These are phyloP conservation scores for Phytophthora palmivora DNA, from an alignment of 352 stramenopile species.

Conservation along the genomic window DNA sequence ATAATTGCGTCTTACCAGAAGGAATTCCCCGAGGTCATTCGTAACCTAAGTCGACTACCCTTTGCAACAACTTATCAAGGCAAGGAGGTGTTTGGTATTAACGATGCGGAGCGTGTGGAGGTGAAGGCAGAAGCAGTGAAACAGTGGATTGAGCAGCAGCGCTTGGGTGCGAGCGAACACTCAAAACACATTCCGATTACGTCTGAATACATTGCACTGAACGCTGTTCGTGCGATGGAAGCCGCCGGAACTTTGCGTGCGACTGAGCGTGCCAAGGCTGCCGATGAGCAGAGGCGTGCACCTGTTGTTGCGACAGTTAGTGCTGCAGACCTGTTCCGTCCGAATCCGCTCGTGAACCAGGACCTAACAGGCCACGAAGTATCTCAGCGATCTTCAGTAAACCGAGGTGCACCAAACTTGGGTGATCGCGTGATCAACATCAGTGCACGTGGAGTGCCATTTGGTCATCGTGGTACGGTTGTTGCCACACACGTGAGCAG, in stretches of 20 bases:
- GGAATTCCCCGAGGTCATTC: constrained; percentile 94
- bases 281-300: constrained; percentile 39
- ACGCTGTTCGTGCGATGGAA: constrained; percentile 95
- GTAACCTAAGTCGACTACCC: constrained; percentile 83
- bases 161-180: constrained; percentile 86
- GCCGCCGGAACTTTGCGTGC: constrained; percentile 68
- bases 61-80: constrained; percentile 92
- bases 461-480: constrained; percentile 97
- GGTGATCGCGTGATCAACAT: constrained; percentile 99
- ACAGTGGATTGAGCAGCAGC: constrained; percentile 94
- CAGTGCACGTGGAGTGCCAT: constrained; percentile 94
- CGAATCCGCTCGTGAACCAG: constrained; percentile 80
- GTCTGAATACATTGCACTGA: constrained; percentile 93
- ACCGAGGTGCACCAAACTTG: constrained; percentile 86
- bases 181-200: constrained; percentile 93
- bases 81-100: constrained; percentile 88
- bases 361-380: constrained; percentile 79
- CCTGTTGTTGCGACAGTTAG: constrained; percentile 52
- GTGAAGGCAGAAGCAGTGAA: constrained; percentile 83
- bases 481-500: constrained; percentile 96
- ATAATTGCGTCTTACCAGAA: constrained; percentile 94
- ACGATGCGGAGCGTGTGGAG: constrained; percentile 60
- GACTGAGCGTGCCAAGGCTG: constrained; percentile 65
- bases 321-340: constrained; percentile 72
- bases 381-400: constrained; percentile 61